Percentiles rank a stretch among this genome's conserved stretches.
phyloP scores from a whole-genome alignment of 2,329 filamentous ascomycete species.

The Lasiodiplodia gonubiensis region DNA sequence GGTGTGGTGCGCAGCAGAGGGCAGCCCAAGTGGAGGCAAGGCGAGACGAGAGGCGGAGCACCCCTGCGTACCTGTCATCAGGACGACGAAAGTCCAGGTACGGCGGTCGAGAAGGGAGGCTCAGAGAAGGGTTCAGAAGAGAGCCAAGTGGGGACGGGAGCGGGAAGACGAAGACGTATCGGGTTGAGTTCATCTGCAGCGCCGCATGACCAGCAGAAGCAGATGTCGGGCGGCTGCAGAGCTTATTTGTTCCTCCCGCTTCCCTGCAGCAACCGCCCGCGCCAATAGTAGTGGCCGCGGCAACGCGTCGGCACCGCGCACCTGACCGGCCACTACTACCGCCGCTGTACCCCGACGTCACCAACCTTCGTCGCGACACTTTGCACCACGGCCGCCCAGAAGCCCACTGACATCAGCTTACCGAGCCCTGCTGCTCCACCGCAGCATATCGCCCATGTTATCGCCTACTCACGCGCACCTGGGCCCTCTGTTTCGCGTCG shows the following conservation, averaged over 20 bases:
- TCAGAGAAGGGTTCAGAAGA: neutral
- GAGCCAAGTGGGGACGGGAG: neutral
- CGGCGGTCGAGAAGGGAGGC: neutral
- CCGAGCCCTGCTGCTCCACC: slow-evolving; percentile 1
- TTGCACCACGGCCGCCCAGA: slow-evolving; percentile 3
- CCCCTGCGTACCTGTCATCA: slow-evolving; percentile 10
- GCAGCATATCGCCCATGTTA: neutral
- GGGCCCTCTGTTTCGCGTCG: neutral
- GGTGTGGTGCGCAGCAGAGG: slow-evolving; percentile 5
- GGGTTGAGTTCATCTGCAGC: neutral
- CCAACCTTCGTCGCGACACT: neutral
- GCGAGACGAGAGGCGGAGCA: neutral
- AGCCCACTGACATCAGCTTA: slow-evolving; percentile 26
- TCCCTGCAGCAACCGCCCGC: neutral
- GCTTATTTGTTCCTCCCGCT: slow-evolving; percentile 9
- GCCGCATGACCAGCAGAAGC: neutral
- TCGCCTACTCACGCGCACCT: neutral
- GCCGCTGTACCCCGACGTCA: neutral
- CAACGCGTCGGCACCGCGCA: neutral
- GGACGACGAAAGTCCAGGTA: neutral
- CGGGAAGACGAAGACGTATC: neutral
- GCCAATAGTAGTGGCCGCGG: neutral
- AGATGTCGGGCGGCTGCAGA: neutral
- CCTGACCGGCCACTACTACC: neutral
- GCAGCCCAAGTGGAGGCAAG: neutral